Conservation (phyloP, 768 basidiomycete species). For the Trametes villosa region DNA sequence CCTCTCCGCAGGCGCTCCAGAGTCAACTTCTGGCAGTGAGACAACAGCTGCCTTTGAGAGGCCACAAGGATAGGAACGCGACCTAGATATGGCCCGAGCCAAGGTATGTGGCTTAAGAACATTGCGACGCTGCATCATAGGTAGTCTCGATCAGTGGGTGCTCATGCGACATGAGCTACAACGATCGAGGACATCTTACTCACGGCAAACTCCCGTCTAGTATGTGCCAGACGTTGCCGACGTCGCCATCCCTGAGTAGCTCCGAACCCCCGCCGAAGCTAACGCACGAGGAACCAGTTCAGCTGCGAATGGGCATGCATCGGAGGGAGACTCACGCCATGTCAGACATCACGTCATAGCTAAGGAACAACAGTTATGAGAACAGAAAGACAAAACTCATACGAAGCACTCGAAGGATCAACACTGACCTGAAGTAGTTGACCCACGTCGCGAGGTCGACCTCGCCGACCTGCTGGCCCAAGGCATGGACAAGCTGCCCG, state of each 20-base stretch:
- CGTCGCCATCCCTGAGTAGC: conserved; percentile 42
- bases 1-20: conserved; percentile 31
- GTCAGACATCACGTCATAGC: conserved; percentile 50
- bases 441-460: conserved; percentile 43
- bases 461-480: conserved; percentile 31
- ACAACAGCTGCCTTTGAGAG: not conserved
- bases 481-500: conserved; percentile 44
- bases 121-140: not conserved
- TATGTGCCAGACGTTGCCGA: conserved; percentile 45
- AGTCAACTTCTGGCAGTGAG: not conserved
- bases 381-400: not conserved
- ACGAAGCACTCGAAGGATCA: not conserved
- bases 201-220: conserved; percentile 53
- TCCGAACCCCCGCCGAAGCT: conserved; percentile 49
- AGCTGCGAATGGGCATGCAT: not conserved
- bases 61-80: not conserved
- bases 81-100: conserved; percentile 3
- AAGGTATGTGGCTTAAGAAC: conserved; percentile 14
- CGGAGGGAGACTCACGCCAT: conserved; percentile 38
- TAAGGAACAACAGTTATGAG: conserved; percentile 17
- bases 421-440: conserved; percentile 43
- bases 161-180: not conserved
- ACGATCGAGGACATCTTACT: conserved; percentile 11
- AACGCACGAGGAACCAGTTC: not conserved
- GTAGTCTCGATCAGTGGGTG: not conserved